Evolutionary conservation across 495 filamentous ascomycete species (phyloP).

Genomic region (Penicillium simplicissimum): DNA sequence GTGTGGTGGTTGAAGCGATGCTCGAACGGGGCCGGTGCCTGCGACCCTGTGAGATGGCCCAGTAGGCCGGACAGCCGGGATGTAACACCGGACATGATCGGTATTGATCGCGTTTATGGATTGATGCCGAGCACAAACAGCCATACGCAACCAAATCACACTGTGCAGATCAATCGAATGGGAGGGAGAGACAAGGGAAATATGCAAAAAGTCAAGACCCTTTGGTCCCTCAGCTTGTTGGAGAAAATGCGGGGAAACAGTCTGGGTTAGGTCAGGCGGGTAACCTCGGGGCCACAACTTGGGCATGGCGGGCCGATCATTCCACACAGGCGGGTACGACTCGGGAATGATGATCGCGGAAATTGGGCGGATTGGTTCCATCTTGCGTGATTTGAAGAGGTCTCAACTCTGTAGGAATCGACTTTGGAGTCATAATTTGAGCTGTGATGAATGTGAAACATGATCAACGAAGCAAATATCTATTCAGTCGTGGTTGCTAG

Average conservation of each 20-base stretch:
- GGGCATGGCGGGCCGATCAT: not conserved
- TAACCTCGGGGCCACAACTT: slow-evolving; percentile 10
- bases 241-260: slow-evolving; percentile 32
- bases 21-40: slow-evolving; percentile 35
- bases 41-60: slow-evolving; percentile 57
- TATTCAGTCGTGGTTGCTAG: not conserved
- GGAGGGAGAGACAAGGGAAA: not conserved
- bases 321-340: not conserved
- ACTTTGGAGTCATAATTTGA: not conserved
- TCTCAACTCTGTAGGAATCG: not conserved
- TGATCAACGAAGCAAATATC: not conserved
- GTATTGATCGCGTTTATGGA: not conserved
- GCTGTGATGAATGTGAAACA: not conserved
- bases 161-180: not conserved
- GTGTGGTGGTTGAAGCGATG: slow-evolving; percentile 70
- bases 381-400: not conserved
- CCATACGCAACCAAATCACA: not conserved
- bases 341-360: not conserved
- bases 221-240: slow-evolving; percentile 5
- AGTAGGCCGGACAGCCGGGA: slow-evolving; percentile 61
- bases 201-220: not conserved
- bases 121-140: not conserved
- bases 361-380: not conserved
- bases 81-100: slow-evolving; percentile 55
- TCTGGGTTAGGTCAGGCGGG: slow-evolving; percentile 9